Evolutionary conservation across 2,329 filamentous ascomycete species (phyloP), one percentile per base, ranked within the genome.

Genomic region (Phyllosticta citriasiana): DNA sequence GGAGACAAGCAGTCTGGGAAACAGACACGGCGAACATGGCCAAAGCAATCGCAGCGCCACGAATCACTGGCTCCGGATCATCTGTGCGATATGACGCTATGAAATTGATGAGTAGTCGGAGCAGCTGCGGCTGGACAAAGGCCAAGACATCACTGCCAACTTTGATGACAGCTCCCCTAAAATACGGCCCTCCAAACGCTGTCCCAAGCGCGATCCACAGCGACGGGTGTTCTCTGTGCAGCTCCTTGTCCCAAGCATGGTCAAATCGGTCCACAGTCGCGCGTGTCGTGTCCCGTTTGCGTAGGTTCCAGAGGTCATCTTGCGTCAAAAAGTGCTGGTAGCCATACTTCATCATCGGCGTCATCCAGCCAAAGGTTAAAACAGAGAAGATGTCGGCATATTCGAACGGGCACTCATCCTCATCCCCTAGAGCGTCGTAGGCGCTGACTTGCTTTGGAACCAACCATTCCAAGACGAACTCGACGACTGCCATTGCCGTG

Each of bases 291-390:
- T 97, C 93, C 63, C 82, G 79, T 69, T 85, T 87, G 51, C 91
- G 84, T 62, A 99, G 79, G 63, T 91, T 93, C 95, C 95, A 99
- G 25, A 99, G 81, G 73, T 99, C 93, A 65, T 97, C 90, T 72
- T 97, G 91, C 1, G 91, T 96, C 64, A 99, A 80, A 72, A 86
- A 99, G 63, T 92, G 85, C 70, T 88, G 89, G 78, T 99, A 97
- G 1, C 94, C 94, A 70, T 88, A 88, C 71, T 86, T 91, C 94
- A 99, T 99, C 83, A 99, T 78, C 0, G 94, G 92, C 0, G 94
- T 97, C 93, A 99, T 97, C 94, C 94, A 99, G 60, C 88, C 87
- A 74, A 99, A 99, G 0, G 93, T 96, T 54, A 99, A 81, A 57
- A 89, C 85, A 3, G 93, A 96, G 76, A 99, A 99, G 58, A 97